Evolutionary conservation across 1,139 yeast species (phyloP).

Genomic region (Yamadazyma spencermartinsiae): DNA sequence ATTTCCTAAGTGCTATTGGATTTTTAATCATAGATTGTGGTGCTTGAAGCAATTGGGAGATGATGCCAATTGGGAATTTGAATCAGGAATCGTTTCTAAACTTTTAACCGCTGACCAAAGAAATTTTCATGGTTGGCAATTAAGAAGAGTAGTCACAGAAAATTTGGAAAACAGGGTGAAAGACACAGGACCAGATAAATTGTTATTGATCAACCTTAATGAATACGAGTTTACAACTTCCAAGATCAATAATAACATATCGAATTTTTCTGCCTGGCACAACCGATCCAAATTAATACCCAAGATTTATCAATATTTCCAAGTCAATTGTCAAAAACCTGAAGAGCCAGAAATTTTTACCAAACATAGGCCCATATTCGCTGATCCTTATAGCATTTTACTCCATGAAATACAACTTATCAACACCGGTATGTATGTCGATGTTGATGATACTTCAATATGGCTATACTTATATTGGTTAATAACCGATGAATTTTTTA

Average conservation of each 20-base stretch:
- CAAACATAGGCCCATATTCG: conserved; percentile 18
- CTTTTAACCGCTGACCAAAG: conserved; percentile 73
- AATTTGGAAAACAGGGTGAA: conserved; percentile 28
- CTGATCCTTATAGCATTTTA: conserved; percentile 18
- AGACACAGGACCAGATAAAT: conserved; percentile 7
- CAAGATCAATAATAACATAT: conserved; percentile 78
- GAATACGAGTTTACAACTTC: conserved; percentile 80
- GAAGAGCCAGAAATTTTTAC: conserved; percentile 20
- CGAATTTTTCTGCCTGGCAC: conserved; percentile 97
- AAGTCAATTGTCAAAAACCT: conserved; percentile 14
- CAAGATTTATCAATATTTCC: conserved; percentile 35
- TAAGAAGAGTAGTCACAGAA: conserved; percentile 70
- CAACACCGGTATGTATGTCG: conserved; percentile 86
- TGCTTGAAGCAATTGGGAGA: conserved; percentile 56
- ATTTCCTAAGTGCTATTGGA: conserved; percentile 92
- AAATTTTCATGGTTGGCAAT: conserved; percentile 96
- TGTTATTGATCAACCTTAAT: conserved; percentile 25
- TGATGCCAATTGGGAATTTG: conserved; percentile 62
- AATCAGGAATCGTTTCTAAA: conserved; percentile 66
- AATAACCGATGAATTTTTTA: conserved; percentile 54
- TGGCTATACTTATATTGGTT: conserved; percentile 92
- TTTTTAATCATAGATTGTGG: conserved; percentile 95
- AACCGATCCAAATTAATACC: conserved; percentile 75
- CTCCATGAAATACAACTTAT: conserved; percentile 63
- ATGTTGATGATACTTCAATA: conserved; percentile 89